Evolutionary conservation across 148 eudicot species (phyloP).

Genomic region (Amaranthus cruentus): DNA sequence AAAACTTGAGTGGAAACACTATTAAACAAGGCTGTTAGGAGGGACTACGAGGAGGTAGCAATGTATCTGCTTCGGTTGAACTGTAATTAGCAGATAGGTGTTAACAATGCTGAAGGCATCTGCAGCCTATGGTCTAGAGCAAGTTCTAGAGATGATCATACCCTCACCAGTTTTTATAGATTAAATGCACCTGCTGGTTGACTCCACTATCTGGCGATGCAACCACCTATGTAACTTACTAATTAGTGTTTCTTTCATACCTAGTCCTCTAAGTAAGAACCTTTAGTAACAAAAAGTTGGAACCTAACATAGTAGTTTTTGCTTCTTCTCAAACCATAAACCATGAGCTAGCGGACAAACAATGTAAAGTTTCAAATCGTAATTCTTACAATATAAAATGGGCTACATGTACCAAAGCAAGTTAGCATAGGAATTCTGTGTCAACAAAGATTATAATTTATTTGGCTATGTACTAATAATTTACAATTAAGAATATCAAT

Average conservation of each 20-base stretch:
- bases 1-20: conserved; percentile 35
- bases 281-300: background rate
- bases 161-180: conserved; percentile 22
- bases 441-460: background rate
- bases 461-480: background rate
- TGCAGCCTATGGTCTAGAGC: conserved; percentile 31
- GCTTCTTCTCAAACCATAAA: background rate
- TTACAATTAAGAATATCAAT: background rate
- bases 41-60: conserved; percentile 27
- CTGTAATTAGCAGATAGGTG: conserved; percentile 24
- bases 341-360: background rate
- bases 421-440: background rate
- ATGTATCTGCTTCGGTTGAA: conserved; percentile 27
- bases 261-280: background rate
- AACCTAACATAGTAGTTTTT: background rate
- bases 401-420: background rate
- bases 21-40: conserved; percentile 36
- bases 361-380: background rate
- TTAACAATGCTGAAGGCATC: conserved; percentile 34
- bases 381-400: background rate
- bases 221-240: background rate
- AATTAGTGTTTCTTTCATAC: background rate
- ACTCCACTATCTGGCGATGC: conserved; percentile 31
- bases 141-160: conserved; percentile 24
- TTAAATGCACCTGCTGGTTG: conserved; percentile 28